Evolutionary conservation across 139 green algal species (phyloP), one percentile per base, ranked within the genome.

Genomic region (Chlamydomonas sphaeroides): DNA sequence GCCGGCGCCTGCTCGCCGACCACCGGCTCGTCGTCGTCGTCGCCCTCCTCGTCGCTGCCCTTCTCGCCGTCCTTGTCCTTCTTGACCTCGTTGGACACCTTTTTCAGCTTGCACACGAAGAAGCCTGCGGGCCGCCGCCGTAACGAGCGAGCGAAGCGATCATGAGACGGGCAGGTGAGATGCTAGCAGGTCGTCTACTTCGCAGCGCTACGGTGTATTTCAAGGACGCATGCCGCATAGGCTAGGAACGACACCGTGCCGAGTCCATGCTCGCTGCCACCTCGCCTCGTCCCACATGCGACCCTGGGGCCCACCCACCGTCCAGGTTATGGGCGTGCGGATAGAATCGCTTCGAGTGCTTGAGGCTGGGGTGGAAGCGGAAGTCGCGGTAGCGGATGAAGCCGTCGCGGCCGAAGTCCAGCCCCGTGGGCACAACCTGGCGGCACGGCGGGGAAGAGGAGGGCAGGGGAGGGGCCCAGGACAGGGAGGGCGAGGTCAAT

Each of bases 81-180:
- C 42, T 87, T 84, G 33, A 17, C 56, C 62, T 92, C 83, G 84
- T 99, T 98, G 66, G 88, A 92, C 42, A 98, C 63, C 91, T 99
- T 99, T 88, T 98, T 98, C 49, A 99, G 87, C 91, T 99, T 99
- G 92, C 94, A 98, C 56, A 99, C 97, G 75, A 99, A 99, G 91
- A 99, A 99, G n/a, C 95, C 94, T 96, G 88, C 11, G 45, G 45
- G 45, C 10, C 45, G 14, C 45, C 11, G 45, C 45, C 10, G 45
- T 10, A 53, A 14, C 45, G 45, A 53, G 14, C 45, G 45, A 14
- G 11, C 14, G 45, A 53, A 53, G n/a, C n/a, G n/a, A n/a, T n/a
- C n/a, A n/a, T n/a, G n/a, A n/a, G n/a, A n/a, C n/a, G n/a, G n/a
- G n/a, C n/a, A n/a, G n/a, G n/a, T n/a, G n/a, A n/a, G n/a, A n/a